Base-by-base conservation (phyloP, 2,329 filamentous ascomycete species). In the Penicillium verrucosum region DNA sequence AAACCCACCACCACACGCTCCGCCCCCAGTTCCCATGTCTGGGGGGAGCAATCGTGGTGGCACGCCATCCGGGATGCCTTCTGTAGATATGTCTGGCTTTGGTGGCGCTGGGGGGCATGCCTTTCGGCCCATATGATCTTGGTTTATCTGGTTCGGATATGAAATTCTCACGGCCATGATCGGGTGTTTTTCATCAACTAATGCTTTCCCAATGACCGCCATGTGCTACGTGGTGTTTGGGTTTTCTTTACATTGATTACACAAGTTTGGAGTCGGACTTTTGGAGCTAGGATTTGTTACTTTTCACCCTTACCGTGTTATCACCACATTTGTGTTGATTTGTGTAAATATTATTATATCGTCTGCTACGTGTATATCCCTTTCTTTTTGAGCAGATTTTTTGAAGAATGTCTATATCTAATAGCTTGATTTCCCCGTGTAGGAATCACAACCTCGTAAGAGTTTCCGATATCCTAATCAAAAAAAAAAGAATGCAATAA, bases 121-220 rank as follows among this genome's bases (percentile, higher is more conserved):
- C 66, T 1, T 57, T 73, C 48, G 62, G 64, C 27, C 61, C 64
- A 18, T 73, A 66, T 50, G 66, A 70, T 43, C 52, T 71, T 14
- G 63, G 67, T 12, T 58, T 70, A 30, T 56, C 62, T 18, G 63
- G 63, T 2, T 49, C 62, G 14, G 46, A 53, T n/a, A 62, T 68
- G 54, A 59, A 60, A 50, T 21, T 49, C 59, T 37, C 49, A 55
- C 60, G 57, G 50, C 57, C 58, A 37, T 59, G 45, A 49, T 60
- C 49, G 25, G 11, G n/a, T 14, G 27, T 23, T 25, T 32, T 48
- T 29, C 36, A 25, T 16, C 18, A 23, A 14, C 16, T 42, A 7
- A 38, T 40, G 32, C 38, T 44, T 38, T 53, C 50, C 57, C 47
- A 5, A 60, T 47, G 61, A 62, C 52, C 34, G 58, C 51, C 25